Evolutionary conservation across 805 yeast species (phyloP), one percentile per base, ranked within the genome.

Genomic region (Candida oleophila): DNA sequence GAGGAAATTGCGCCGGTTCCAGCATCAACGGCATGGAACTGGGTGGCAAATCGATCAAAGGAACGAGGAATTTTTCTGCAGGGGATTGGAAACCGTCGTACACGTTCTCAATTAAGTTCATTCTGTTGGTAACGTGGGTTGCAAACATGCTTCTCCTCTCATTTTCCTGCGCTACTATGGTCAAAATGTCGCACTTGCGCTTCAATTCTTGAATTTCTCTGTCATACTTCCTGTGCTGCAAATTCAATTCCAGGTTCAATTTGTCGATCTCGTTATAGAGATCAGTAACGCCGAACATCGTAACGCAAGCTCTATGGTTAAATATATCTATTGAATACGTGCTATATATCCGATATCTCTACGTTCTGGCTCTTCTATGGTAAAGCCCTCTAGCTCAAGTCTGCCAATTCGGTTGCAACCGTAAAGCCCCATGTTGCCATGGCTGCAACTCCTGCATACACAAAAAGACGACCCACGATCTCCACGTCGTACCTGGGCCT

Each of bases 391-490:
- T 46, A 11, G 22, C 21, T 41, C 25, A 56, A 43, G 7, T 49
- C 49, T 12, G 58, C 34, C 3, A 48, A 43, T 42, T 55, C 53
- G n/a, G 62, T 54, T 12, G 55, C 57, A 20, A 61, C 39, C 8
- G 61, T 62, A 47, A 67, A 65, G 12, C 73, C 74, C 74, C 75
- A 70, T 19, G 78, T 64, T 0, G 87, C 85, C 28, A 77, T 64
- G 22, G 73, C 56, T 0, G 94, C 77, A 22, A 92, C 81, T 0
- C 98, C 98, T 1, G 87, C 84, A 65, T 92, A 92, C 1, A 90
- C 87, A 15, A 86, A 65, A 50, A 87, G 69, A 56, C 96, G 76
- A 8, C 94, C 90, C 28, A 88, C 65, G 2, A 89, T 86, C 50
- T 86, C 92, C 25, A 86, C 83, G 47, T 83, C 90, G 54, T 85